Percentiles rank a stretch among this genome's conserved stretches.
Conservation (phyloP, 2,329 filamentous ascomycete species). For the Nothopassalora personata region DNA sequence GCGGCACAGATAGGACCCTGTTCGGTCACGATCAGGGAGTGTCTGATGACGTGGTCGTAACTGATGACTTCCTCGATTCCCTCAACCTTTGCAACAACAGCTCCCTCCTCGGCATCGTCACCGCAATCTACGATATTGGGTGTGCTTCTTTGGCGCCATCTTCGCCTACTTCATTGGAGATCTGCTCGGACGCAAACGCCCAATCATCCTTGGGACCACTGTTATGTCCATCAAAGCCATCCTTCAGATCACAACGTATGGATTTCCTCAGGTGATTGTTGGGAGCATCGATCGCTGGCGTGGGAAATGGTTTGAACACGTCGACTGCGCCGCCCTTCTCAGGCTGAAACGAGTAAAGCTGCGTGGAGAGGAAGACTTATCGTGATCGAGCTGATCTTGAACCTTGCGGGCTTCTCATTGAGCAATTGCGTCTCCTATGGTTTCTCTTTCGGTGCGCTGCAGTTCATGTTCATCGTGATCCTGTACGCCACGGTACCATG, state of each 20-base stretch:
- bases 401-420: slow-evolving; percentile 45
- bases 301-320: slow-evolving; percentile 50
- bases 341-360: slow-evolving; percentile 45
- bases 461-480: slow-evolving; percentile 47
- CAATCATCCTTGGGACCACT: slow-evolving; percentile 44
- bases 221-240: slow-evolving; percentile 48
- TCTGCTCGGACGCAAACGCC: slow-evolving; percentile 44
- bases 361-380: slow-evolving; percentile 36
- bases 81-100: slow-evolving; percentile 18
- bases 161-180: slow-evolving; percentile 46
- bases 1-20: slow-evolving; percentile 41
- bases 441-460: slow-evolving; percentile 46
- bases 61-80: slow-evolving; percentile 19
- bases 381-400: slow-evolving; percentile 41
- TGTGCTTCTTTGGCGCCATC: slow-evolving; percentile 55
- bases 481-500: slow-evolving; percentile 43
- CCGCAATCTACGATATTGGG: slow-evolving; percentile 55
- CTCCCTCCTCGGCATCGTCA: slow-evolving; percentile 40
- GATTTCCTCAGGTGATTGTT: slow-evolving; percentile 45
- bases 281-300: slow-evolving; percentile 44
- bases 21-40: slow-evolving; percentile 40
- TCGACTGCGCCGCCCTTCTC: slow-evolving; percentile 45
- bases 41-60: slow-evolving; percentile 53
- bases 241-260: slow-evolving; percentile 43
- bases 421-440: slow-evolving; percentile 52